Base-by-base conservation (phyloP, 2,329 filamentous ascomycete species). In the Zasmidium citrigriseum region DNA sequence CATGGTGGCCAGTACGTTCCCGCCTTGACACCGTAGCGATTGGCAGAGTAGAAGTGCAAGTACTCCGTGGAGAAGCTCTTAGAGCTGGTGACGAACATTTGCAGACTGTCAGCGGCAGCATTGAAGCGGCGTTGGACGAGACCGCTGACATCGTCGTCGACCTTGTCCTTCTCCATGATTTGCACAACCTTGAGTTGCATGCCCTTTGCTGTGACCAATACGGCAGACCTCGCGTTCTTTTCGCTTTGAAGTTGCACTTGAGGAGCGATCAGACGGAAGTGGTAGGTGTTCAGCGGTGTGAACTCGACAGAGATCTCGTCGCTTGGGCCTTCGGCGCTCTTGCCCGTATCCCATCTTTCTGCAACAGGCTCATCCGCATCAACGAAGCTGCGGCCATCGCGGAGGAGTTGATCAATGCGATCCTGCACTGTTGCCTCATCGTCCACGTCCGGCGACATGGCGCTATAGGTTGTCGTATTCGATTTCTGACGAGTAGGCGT, bases 171-270 rank as follows among this genome's bases (percentile, higher is more conserved):
- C 77, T 99, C 95, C 89, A 98, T 96, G 68, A 99, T 93, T 65
- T 97, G 93, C 20, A 99, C 86, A 11, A 99, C 90, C 78, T 98
- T 98, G 57, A 98, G 85, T 74, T 98, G 93, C 92, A 99, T 99
- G 54, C 93, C 91, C 75, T 98, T 98, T 24, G 93, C 92, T 2
- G 93, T 95, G 48, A 98, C 88, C n/a, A 99, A 82, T 4, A 97
- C 89, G n/a, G 96, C 95, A 58, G 96, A 90, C 74, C 96, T 96
- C 61, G 89, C 89, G 74, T 99, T 98, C 81, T 97, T 98, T 71
- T 99, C 95, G 73, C 95, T 98, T 72, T 99, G 93, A 46, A 99
- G 82, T 73, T 99, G 95, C 59, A 99, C 97, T 73, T 99, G 95
- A 14, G 95, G 95, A 4, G 93, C 95, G 68, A 99, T 97, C 44